These are phyloP conservation scores for Kingdonia uniflora DNA, from an alignment of 164 flowering plant genomes.

Conservation along the genomic window DNA sequence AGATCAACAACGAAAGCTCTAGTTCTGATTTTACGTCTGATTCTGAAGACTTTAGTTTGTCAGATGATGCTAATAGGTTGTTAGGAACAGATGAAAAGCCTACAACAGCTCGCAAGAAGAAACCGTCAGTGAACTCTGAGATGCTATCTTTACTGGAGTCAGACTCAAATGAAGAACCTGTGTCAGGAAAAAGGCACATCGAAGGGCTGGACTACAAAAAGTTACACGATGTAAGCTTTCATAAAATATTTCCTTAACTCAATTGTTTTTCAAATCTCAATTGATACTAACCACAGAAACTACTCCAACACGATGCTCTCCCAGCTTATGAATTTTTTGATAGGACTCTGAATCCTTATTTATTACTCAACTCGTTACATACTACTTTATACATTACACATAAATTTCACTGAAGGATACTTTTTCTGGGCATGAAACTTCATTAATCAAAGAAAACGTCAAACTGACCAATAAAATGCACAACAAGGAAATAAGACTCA, in stretches of 20 bases:
- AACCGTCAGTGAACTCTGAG: slow-evolving; percentile 27
- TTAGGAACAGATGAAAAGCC: slow-evolving; percentile 17
- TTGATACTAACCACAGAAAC: too few species aligned
- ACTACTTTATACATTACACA: too few species aligned
- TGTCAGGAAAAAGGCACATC: slow-evolving; percentile 35
- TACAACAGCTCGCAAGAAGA: slow-evolving; percentile 9
- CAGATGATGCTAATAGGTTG: slow-evolving; percentile 17
- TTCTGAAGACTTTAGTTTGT: slow-evolving; percentile 49
- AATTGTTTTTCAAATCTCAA: neutral
- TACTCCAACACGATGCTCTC: too few species aligned
- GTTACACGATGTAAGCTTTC: slow-evolving; percentile 69
- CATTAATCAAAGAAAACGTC: too few species aligned
- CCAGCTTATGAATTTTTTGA: too few species aligned
- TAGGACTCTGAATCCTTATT: too few species aligned
- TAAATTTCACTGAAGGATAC: too few species aligned
- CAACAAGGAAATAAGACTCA: too few species aligned
- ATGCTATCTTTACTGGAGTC: slow-evolving; percentile 24
- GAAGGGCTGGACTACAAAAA: slow-evolving; percentile 84
- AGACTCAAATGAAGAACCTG: slow-evolving; percentile 21
- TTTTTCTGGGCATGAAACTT: too few species aligned
- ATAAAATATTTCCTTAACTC: slow-evolving; percentile 1
- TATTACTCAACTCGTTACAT: too few species aligned
- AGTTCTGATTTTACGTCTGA: slow-evolving; percentile 78
- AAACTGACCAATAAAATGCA: too few species aligned
- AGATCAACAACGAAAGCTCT: slow-evolving; percentile 40